phyloP scores from a whole-genome alignment of 1,284 basidiomycete genomes.

The Cryptococcus sp. region DNA sequence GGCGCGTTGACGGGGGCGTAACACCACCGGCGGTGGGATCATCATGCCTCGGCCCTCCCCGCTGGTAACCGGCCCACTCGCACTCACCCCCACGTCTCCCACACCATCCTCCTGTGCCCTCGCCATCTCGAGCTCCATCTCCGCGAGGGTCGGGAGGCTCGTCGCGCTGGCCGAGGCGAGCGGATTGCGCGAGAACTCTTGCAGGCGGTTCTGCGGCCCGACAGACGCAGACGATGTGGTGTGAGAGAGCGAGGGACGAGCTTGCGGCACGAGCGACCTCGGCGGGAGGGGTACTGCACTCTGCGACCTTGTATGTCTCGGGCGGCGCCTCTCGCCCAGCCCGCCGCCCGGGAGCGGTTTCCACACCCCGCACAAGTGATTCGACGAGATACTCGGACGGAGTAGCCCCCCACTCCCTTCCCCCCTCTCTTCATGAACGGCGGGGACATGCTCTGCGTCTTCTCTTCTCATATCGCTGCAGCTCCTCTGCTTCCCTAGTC shows the following conservation, averaged over 20 bases:
- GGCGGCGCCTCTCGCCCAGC: constrained; percentile 4
- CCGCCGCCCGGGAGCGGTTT: constrained; percentile 11
- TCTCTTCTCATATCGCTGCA: too few relatives aligned
- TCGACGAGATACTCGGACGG: constrained; percentile 7
- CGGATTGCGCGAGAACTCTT: constrained; percentile 31
- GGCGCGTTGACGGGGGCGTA: constrained; percentile 4
- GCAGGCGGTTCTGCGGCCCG: constrained; percentile 10
- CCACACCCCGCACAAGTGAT: constrained; percentile 7
- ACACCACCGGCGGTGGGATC: constrained; percentile 11
- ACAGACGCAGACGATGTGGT: constrained; percentile 1
- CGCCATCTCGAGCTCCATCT: constrained; percentile 10
- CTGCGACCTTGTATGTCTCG: constrained; percentile 19
- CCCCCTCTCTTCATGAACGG: too few relatives aligned
- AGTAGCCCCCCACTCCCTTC: not conserved
- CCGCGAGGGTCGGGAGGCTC: constrained; percentile 27
- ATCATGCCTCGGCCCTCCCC: not conserved
- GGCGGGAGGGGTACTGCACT: constrained; percentile 21
- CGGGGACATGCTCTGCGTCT: too few relatives aligned
- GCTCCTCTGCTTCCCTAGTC: too few relatives aligned
- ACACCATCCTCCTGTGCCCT: not conserved
- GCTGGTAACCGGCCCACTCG: constrained; percentile 1
- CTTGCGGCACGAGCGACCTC: not conserved
- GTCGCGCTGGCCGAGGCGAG: constrained; percentile 26
- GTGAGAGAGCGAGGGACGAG: not conserved
- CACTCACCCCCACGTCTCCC: constrained; percentile 1